phyloP scores from a whole-genome alignment of 805 yeast species.

The Kazachstania viticola region DNA sequence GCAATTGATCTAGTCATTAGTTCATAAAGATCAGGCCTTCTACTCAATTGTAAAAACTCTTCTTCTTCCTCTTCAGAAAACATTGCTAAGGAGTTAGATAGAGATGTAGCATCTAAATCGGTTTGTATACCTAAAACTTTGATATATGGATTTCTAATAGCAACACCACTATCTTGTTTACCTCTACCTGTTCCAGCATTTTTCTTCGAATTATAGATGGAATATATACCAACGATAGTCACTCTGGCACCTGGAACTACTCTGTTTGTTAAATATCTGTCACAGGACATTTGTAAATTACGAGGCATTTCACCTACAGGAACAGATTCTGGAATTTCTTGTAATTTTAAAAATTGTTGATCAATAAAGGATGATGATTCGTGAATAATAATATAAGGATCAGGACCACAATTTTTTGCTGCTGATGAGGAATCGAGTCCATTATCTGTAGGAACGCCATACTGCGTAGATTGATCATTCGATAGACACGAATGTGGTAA shows the following conservation, averaged over 20 bases:
- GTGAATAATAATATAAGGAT: slow-evolving; percentile 88
- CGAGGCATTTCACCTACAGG: slow-evolving; percentile 99
- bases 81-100: slow-evolving; percentile 35
- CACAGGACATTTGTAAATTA: slow-evolving; percentile 76
- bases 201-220: slow-evolving; percentile 71
- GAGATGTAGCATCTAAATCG: slow-evolving; percentile 61
- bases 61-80: slow-evolving; percentile 93
- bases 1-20: slow-evolving; percentile 83
- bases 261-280: slow-evolving; percentile 77
- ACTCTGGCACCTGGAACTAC: slow-evolving; percentile 94
- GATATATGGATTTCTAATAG: slow-evolving; percentile 86
- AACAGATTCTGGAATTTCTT: slow-evolving; percentile 96
- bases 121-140: slow-evolving; percentile 79
- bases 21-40: slow-evolving; percentile 77
- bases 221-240: slow-evolving; percentile 83
- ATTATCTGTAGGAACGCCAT: too few relatives aligned
- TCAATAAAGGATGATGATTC: slow-evolving; percentile 90
- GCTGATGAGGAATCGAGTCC: slow-evolving; percentile 3
- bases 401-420: slow-evolving; percentile 58
- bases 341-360: slow-evolving; percentile 87
- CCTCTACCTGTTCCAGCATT: slow-evolving; percentile 30
- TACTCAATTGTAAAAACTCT: slow-evolving; percentile 67
- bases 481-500: slow-evolving; percentile 27
- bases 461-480: slow-evolving; percentile 9
- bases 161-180: slow-evolving; percentile 48